Base-by-base conservation (phyloP, 2,329 filamentous ascomycete species). In the Lecanicillium sp. region DNA sequence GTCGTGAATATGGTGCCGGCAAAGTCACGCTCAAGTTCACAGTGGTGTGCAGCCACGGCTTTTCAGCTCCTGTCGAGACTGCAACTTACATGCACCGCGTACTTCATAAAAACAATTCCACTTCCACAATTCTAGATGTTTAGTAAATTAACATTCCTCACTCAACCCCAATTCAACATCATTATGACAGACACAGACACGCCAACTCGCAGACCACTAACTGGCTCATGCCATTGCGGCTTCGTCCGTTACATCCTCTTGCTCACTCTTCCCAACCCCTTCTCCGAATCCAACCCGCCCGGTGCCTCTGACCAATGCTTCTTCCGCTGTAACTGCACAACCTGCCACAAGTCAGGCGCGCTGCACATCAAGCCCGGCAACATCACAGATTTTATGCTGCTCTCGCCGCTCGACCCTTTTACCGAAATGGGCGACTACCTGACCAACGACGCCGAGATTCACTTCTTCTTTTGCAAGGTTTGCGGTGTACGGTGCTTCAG, bases 291-390 rank as follows among this genome's bases (percentile, higher is more conserved):
- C 30, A 9, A 20, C 33, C 33, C 39, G 8, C 25, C 11, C n/a
- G 4, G 10, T 3, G 28, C 17, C 12, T n/a, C 19, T 2, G 33
- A 40, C 14, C 38, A 40, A 15, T n/a, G 27, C 7, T 25, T 40
- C 10, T 15, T 14, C 3, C 38, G 38, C 28, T 69, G 65, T 54
- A 70, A 68, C 44, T 70, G 65, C 50, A 60, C 52, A n/a, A 62
- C 59, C 12, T 70, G 65, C 50, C 59, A 65, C 30, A 69, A 69
- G 45, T 57, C 62, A 50, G 58, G 57, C 29, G 55, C 62, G 41
- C 64, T 68, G 47, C 65, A 69, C 48, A 46, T 62, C 27, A 60
- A 63, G 12, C 56, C 62, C 6, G 51, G 52, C 29, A 44, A 55
- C 29, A 41, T 56, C 3, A 48, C 49, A 9, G 65, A 70, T 47